Evolutionary conservation across 768 basidiomycete genomes (phyloP), one percentile per base, ranked within the genome.

Genomic region (Suillus brevipes): DNA sequence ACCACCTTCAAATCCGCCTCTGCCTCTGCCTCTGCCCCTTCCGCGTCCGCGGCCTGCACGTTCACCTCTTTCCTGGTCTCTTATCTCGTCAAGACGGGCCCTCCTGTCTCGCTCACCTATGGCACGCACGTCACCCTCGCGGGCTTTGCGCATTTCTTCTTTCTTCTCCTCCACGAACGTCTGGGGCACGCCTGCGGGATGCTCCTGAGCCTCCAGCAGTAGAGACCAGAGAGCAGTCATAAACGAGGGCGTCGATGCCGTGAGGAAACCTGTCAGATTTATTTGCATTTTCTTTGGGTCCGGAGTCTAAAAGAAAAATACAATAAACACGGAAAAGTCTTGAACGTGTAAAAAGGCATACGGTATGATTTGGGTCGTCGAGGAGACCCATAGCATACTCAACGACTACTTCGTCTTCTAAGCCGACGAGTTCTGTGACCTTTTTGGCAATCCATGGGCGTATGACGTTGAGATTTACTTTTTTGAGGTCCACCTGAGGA

Each of bases 211-310:
- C 69, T 97, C 95, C 5, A 99, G 81, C n/a, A 99, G 82, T 6
- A 99, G 82, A 31, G 83, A 87, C 97, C 97, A 99, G 0, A 99
- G 84, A 1, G 88, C 83, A 6, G 80, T 75, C 95, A 97, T 97
- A 78, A 99, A 99, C 0, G 82, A 75, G 0, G 92, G 82, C 0
- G 97, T 97, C 64, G 93, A 87, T 68, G 89, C 87, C 4, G 92
- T 92, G 64, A 99, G 84, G 77, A 99, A 99, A 9, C 97, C 97
- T 3, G 91, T 92, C 31, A 99, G 78, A 72, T 90, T 89, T 66
- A 99, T 95, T 78, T 98, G 95, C 89, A 99, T 95, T 79, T 92
- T 95, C 76, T 88, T 89, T 6, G 95, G 94, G 77, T 99, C 97
- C 13, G 94, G 93, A 6, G 85, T 87, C 94, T 96, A 72, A 36